A percentile compares a stretch with the other conserved stretches of the same genome.
phyloP scores from a whole-genome alignment of 75 land plant genomes.

The Selaginella moellendorffii region DNA sequence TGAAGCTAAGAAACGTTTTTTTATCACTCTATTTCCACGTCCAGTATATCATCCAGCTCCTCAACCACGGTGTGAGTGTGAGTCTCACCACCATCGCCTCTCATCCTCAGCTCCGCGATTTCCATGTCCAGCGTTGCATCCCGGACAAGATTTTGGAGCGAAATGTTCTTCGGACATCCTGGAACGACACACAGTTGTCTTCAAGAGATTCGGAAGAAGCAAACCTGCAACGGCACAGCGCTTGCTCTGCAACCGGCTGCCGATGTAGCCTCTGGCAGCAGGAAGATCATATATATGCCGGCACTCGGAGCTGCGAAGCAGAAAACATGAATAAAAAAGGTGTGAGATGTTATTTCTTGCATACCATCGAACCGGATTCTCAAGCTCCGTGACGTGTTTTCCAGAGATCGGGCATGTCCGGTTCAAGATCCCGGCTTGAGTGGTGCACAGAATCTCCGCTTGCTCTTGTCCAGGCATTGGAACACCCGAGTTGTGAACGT shows the following conservation, averaged over 20 bases:
- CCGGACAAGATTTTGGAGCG: constrained; percentile 32
- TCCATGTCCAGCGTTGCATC: constrained; percentile 53
- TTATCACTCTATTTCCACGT: too few relatives aligned
- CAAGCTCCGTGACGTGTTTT: constrained; percentile 54
- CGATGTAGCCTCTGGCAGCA: constrained; percentile 48
- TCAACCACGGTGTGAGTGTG: too few relatives aligned
- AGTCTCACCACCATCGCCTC: constrained; percentile 17
- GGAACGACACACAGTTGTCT: constrained; percentile 7
- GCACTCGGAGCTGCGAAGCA: constrained; percentile 63
- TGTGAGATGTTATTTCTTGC: background rate
- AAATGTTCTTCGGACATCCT: constrained; percentile 61
- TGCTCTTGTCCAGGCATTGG: constrained; percentile 92
- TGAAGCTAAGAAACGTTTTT: too few relatives aligned
- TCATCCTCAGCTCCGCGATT: constrained; percentile 50
- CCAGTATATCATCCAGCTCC: too few relatives aligned
- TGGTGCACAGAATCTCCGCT: constrained; percentile 63
- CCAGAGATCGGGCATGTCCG: constrained; percentile 54
- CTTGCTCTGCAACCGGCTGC: constrained; percentile 12
- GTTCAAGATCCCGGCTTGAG: constrained; percentile 44
- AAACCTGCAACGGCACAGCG: constrained; percentile 77
- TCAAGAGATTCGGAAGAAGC: background rate
- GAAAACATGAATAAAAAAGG: background rate
- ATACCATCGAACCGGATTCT: constrained; percentile 71
- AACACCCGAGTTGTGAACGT: constrained; percentile 72
- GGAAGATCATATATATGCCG: constrained; percentile 68